Evolutionary conservation across 306 rosid genomes (phyloP), one percentile per base, ranked within the genome.

Genomic region (Trichosanthes truncata): DNA sequence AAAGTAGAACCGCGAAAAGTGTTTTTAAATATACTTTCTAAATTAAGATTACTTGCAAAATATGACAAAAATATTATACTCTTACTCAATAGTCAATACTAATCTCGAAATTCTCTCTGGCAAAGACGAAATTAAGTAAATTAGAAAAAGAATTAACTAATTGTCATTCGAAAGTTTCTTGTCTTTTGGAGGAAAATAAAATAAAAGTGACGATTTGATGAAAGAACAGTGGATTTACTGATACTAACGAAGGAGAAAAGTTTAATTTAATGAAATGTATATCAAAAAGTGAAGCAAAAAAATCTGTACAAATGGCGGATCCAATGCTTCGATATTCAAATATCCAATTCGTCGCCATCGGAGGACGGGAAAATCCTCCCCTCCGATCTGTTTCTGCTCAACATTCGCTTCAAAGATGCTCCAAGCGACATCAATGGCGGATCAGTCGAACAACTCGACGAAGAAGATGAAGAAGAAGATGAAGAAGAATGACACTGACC

Each of bases 381-480:
- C 7, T 80, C 78, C 43, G 66, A 68, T 80, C 55, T 68, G 59
- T 52, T 80, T 61, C 53, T 52, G 25, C 82, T 80, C 82, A 80
- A 9, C 55, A 80, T 80, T 80, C 82, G 48, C 68, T 51, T 80
- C 56, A 80, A 53, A 53, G 78, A 80, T 17, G 52, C 43, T 63
- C 77, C 82, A 36, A 79, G 29, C 40, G 82, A 20, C 31, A 33
- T 67, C 63, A 36, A 45, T 49, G 76, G 57, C 51, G 80, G 73
- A 33, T 79, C 82, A 38, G 6, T 7, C 23, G 82, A 66, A 51
- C 73, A 59, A 26, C 12, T 29, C 12, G 63, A 23, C 4, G 72
- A 23, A 40, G 67, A 60, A 60, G 48, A 33, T 21, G 62, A 56
- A 56, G 81, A 59, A 6, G 59, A 40, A 4, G 81, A 60, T 9